Conservation (phyloP, 352 stramenopile species). For the Phytophthora pseudosyringae region DNA sequence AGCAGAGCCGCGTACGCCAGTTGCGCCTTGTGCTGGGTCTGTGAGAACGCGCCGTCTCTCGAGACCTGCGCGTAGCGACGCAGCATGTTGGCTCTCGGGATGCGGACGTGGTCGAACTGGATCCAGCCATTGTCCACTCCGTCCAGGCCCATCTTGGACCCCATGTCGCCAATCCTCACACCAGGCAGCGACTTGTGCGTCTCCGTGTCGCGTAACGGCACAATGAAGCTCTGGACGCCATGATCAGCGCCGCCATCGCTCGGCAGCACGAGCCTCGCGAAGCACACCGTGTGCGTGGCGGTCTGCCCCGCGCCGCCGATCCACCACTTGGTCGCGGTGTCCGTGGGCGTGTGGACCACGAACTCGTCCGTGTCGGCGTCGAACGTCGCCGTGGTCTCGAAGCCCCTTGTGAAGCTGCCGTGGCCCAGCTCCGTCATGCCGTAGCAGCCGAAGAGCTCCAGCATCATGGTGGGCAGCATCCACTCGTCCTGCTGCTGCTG, state of each 20-base stretch:
- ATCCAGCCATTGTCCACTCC: constrained; percentile 84
- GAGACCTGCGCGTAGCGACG: constrained; percentile 72
- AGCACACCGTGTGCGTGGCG: constrained; percentile 95
- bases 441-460: constrained; percentile 88
- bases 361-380: constrained; percentile 89
- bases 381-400: constrained; percentile 97
- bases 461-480: constrained; percentile 72
- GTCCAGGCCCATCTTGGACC: constrained; percentile 74
- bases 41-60: constrained; percentile 63
- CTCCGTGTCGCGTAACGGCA: constrained; percentile 92
- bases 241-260: constrained; percentile 56
- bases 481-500: constrained; percentile 87
- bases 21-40: constrained; percentile 63
- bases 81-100: constrained; percentile 83
- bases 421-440: constrained; percentile 94
- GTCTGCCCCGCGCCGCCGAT: constrained; percentile 93
- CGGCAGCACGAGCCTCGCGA: constrained; percentile 90
- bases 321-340: constrained; percentile 97
- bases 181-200: constrained; percentile 59
- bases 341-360: constrained; percentile 95
- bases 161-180: constrained; percentile 71
- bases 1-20: constrained; percentile 82
- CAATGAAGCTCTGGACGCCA: constrained; percentile 97
- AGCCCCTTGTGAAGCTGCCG: constrained; percentile 81
- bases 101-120: constrained; percentile 76